phyloP scores from a whole-genome alignment of 768 basidiomycete genomes.

The Chalciporus sphaerocephalus region DNA sequence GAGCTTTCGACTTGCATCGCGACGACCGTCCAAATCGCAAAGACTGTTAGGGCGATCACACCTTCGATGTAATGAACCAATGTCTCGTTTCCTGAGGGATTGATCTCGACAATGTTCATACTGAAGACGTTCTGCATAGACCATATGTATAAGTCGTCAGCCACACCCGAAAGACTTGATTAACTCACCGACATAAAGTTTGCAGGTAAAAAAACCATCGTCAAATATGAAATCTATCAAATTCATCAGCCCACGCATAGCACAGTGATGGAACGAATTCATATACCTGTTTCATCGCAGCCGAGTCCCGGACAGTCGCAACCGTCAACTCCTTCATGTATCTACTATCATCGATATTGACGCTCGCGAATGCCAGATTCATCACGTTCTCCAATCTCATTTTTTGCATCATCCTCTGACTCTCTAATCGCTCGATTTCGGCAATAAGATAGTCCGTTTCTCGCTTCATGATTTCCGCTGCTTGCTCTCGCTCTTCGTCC shows the following conservation, averaged over 20 bases:
- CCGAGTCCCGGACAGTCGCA: conserved; percentile 40
- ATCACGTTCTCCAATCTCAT: conserved; percentile 32
- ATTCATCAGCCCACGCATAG: not conserved
- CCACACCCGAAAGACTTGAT: too few species aligned
- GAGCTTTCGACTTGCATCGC: conserved; percentile 40
- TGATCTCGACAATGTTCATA: conserved; percentile 51
- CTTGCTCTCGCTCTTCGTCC: conserved; percentile 11
- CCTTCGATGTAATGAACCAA: conserved; percentile 37
- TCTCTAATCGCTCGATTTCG: conserved; percentile 48
- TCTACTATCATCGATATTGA: conserved; percentile 53
- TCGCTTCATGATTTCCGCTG: conserved; percentile 35
- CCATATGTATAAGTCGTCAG: not conserved
- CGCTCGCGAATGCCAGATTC: conserved; percentile 51
- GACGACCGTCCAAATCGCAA: conserved; percentile 53
- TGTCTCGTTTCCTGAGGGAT: conserved; percentile 22
- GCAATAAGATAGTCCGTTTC: conserved; percentile 46
- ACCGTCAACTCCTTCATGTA: conserved; percentile 49
- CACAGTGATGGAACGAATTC: conserved; percentile 24
- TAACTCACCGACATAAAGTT: conserved; percentile 37
- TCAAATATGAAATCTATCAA: conserved; percentile 41
- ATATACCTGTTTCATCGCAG: conserved; percentile 34
- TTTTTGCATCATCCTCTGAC: conserved; percentile 27
- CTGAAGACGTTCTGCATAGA: conserved; percentile 44
- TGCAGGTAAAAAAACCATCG: conserved; percentile 61
- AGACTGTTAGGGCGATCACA: conserved; percentile 44